Base-by-base conservation (phyloP, 345 rosid species). In the Raphanus raphanistrum region DNA sequence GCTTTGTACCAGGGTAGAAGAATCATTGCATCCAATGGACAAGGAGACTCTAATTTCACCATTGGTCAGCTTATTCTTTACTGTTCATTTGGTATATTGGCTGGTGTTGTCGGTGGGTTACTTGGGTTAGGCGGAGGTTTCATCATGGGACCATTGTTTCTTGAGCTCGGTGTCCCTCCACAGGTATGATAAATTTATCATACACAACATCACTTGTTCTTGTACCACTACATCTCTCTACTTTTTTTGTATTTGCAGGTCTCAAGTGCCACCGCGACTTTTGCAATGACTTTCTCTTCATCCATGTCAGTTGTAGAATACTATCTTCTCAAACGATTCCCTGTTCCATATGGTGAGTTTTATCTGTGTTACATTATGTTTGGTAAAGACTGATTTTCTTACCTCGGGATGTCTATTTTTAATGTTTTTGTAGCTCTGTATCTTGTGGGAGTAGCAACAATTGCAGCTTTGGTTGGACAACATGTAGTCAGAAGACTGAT, bases 291-390 rank as follows among this genome's bases (percentile, higher is more conserved):
- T 12, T 92, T 92, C 75, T 90, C 94, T 55, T 90, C 97, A 28
- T 90, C 96, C 6, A 87, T 92, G 92, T 92, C 93, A 26, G 97
- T 88, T n/a, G 81, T 92, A 6, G 97, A 92, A 74, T 92, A 90
- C 77, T 92, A 87, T 80, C 92, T 92, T 70, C 85, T 92, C 13
- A 88, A 87, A 70, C 92, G 94, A 43, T 92, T 92, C 74, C 94
- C 96, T 2, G 87, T 92, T 57, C 94, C 97, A 25, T 90, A 86
- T 12, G 94, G 96, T 89, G 63, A 85, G 82, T 65, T 45, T 45
- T 50, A 50, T 0, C 3, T 50, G n/a, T 41, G 55, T n/a, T 50
- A 50, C 55, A 50, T 50, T 4, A 50, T 50, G 21, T 31, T 77
- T 5, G 17, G 6, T 16, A 33, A 76, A 4, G 6, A 10, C 33